Evolutionary conservation across 306 rosid species (phyloP).

Genomic region (Ormosia emarginata): DNA sequence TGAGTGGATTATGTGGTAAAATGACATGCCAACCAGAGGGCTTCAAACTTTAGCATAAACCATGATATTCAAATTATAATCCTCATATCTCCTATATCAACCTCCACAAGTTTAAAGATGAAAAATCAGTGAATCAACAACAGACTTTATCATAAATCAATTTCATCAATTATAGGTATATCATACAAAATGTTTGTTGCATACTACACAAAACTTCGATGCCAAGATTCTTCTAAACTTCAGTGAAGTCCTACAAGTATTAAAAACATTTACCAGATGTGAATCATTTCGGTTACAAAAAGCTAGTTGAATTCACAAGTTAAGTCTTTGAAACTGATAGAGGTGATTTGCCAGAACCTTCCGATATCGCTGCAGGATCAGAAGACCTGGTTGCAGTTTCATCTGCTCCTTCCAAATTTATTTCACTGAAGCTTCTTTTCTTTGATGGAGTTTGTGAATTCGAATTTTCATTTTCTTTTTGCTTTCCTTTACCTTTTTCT

Average conservation of each 20-base stretch:
- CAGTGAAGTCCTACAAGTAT: conserved; percentile 29
- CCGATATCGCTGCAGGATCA: conserved; percentile 32
- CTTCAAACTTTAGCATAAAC: background rate
- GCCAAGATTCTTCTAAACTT: conserved; percentile 12
- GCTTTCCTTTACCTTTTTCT: conserved; percentile 67
- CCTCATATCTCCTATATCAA: background rate
- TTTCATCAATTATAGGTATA: background rate
- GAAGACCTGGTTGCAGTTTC: conserved; percentile 36
- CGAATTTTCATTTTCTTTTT: conserved; percentile 36
- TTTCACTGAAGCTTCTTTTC: conserved; percentile 70
- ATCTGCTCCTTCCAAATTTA: conserved; percentile 46
- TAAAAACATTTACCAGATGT: conserved; percentile 31
- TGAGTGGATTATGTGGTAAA: background rate
- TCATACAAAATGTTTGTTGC: conserved; percentile 6
- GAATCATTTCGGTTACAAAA: conserved; percentile 22
- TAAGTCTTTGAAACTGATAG: conserved; percentile 35
- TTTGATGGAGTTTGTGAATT: conserved; percentile 40
- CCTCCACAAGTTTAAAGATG: conserved; percentile 5
- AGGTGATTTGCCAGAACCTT: conserved; percentile 48
- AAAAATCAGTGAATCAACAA: background rate
- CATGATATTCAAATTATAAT: background rate
- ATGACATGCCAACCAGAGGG: background rate
- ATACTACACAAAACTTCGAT: conserved; percentile 4
- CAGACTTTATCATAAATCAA: conserved; percentile 1
- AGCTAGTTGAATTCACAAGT: background rate